Base-by-base conservation (phyloP, 306 rosid genomes). In the Dryas octopetala region DNA sequence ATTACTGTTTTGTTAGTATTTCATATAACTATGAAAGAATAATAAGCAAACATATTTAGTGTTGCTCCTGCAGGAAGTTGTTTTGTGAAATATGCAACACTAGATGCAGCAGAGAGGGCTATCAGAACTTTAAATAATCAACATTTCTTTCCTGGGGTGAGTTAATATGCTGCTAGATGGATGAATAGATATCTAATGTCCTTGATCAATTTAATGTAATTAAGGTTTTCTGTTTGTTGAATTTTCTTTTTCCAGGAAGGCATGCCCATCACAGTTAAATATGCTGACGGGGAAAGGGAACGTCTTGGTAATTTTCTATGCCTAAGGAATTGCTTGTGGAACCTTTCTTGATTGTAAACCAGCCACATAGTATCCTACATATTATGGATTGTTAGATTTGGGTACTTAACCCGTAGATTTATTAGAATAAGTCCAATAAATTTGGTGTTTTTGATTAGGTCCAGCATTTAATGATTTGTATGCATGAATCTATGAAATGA, bases 61-160 rank as follows among this genome's bases (percentile, higher is more conserved):
- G 59, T 76, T 84, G 62, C 83, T 75, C 75, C 61, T 74, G 53
- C 88, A 91, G 97, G 96, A 76, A 88, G 89, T 77, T 94, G 97
- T 84, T 94, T 91, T 62, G 97, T 94, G 74, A 94, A 94, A 75
- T 91, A 86, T 81, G 80, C 91, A 69, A 86, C 90, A 15, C 15
- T 79, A 17, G 80, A 86, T 83, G 97, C 84, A 76, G 97, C 97
- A 78, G 95, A 90, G 78, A 86, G 83, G 79, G 96, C 95, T 15
- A 88, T 90, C 52, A 81, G 85, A 76, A 90, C 93, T 78, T 80
- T 94, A 85, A 93, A 71, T 80, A 82, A 83, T 80, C 92, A 77
- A 52, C 85, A 87, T 84, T 86, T 76, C 73, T 91, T 94, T 87
- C 86, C 88, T 54, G 97, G 97, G 86, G 96, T 90, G 78, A 81